Conservation (phyloP, 306 rosid genomes). For the Senna tora region DNA sequence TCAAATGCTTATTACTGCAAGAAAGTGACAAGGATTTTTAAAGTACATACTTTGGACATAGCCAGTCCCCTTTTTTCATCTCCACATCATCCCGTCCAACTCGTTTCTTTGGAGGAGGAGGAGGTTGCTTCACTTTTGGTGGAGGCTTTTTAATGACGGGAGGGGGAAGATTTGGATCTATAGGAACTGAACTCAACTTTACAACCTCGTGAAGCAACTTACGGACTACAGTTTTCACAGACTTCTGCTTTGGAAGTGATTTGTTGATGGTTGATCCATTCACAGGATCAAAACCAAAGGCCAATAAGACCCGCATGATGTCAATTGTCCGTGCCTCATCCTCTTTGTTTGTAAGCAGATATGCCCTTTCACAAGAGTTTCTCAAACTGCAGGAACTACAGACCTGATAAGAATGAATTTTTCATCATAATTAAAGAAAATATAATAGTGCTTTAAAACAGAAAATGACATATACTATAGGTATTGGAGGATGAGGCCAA, state of each 20-base stretch:
- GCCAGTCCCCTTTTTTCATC: conserved; percentile 99
- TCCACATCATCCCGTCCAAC: conserved; percentile 95
- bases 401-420: conserved; percentile 67
- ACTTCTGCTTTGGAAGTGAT: conserved; percentile 75
- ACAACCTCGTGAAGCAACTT: conserved; percentile 93
- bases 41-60: conserved; percentile 86
- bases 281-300: conserved; percentile 79
- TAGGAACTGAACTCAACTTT: conserved; percentile 91
- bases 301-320: conserved; percentile 78
- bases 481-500: conserved; percentile 22
- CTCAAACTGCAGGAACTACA: conserved; percentile 99
- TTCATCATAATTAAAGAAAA: conserved; percentile 37
- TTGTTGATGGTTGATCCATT: conserved; percentile 62
- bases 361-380: conserved; percentile 83
- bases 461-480: conserved; percentile 6
- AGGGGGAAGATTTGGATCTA: conserved; percentile 91
- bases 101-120: conserved; percentile 87
- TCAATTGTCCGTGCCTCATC: conserved; percentile 90
- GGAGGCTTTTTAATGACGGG: conserved; percentile 79
- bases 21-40: conserved; percentile 20
- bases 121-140: conserved; percentile 93
- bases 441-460: not conserved
- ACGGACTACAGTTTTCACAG: conserved; percentile 80
- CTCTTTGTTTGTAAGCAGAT: conserved; percentile 83
- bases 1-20: conserved; percentile 18